These are phyloP conservation scores for Pouteria campechiana DNA, from an alignment of 179 eudicot genomes.

Conservation along the genomic window DNA sequence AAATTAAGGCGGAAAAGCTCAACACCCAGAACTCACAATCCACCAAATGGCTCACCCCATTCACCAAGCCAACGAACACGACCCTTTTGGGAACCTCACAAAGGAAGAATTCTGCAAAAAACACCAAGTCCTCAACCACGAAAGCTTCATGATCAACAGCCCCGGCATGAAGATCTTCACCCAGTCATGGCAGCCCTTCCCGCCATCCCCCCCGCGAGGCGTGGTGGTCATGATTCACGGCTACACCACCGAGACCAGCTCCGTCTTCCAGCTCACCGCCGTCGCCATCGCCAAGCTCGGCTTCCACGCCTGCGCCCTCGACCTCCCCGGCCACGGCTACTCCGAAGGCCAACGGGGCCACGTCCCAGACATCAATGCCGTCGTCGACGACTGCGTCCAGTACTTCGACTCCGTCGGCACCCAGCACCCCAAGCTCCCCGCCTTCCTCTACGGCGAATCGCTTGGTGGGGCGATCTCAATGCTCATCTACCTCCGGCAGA, in stretches of 20 bases:
- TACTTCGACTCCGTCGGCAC: slow-evolving; percentile 17
- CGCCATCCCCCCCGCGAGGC: slow-evolving; percentile 3
- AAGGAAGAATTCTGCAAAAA: slow-evolving; percentile 28
- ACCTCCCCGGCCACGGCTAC: slow-evolving; percentile 39
- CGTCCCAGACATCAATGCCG: slow-evolving; percentile 11
- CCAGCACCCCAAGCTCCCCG: slow-evolving; percentile 16
- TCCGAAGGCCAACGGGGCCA: slow-evolving; percentile 30
- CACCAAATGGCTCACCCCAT: slow-evolving; percentile 43
- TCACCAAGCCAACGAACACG: slow-evolving; percentile 23
- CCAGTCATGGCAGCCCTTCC: slow-evolving; percentile 24
- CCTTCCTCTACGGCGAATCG: slow-evolving; percentile 35
- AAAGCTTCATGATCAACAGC: slow-evolving; percentile 29
- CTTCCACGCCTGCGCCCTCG: slow-evolving; percentile 22
- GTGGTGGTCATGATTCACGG: slow-evolving; percentile 34
- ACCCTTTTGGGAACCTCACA: slow-evolving; percentile 30
- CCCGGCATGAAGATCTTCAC: slow-evolving; percentile 26
- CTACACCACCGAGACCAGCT: slow-evolving; percentile 32
- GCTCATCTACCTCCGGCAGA: slow-evolving; percentile 15
- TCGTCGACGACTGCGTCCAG: slow-evolving; percentile 19
- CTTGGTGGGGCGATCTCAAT: slow-evolving; percentile 30
- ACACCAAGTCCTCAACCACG: slow-evolving; percentile 25
- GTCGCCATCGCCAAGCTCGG: slow-evolving; percentile 29
- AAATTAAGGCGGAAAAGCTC: too few species aligned
- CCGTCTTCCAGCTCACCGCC: slow-evolving; percentile 30
- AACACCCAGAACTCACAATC: too few species aligned